These are phyloP conservation scores for Pelargonium cotyledonis DNA, from an alignment of 441 rosid genomes.

Conservation along the genomic window DNA sequence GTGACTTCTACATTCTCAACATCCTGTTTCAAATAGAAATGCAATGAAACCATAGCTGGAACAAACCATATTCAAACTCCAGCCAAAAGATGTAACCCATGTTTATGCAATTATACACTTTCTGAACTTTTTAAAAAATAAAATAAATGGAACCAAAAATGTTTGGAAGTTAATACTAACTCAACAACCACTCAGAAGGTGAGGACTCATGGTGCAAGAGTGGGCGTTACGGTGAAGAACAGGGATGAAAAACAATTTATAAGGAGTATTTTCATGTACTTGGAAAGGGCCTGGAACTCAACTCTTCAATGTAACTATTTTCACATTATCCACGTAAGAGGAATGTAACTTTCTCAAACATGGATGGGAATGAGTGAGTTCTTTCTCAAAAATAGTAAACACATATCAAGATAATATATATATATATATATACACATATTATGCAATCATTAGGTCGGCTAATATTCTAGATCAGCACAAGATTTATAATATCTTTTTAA, in stretches of 20 bases:
- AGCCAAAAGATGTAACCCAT: background rate
- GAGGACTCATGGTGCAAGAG: background rate
- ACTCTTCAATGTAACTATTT: background rate
- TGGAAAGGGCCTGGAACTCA: background rate
- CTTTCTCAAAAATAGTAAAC: background rate
- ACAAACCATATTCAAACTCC: conserved; percentile 9
- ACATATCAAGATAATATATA: background rate
- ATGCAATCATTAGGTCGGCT: background rate
- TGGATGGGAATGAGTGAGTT: background rate
- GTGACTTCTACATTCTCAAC: conserved; percentile 48
- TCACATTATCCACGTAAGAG: background rate
- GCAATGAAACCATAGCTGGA: conserved; percentile 19
- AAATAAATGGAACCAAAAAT: background rate
- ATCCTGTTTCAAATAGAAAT: conserved; percentile 45
- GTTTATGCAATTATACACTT: background rate
- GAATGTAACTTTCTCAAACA: background rate
- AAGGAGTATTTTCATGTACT: background rate
- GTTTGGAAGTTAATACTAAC: conserved; percentile 1
- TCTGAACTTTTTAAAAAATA: background rate
- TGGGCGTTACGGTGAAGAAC: background rate
- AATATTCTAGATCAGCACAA: background rate
- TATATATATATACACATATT: background rate
- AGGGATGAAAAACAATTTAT: background rate
- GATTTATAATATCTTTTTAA: conserved; percentile 4
- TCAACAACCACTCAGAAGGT: background rate